A percentile compares a stretch with the other conserved stretches of the same genome.
phyloP scores from a whole-genome alignment of 441 rosid species.

The Gossypium schwendimanii region DNA sequence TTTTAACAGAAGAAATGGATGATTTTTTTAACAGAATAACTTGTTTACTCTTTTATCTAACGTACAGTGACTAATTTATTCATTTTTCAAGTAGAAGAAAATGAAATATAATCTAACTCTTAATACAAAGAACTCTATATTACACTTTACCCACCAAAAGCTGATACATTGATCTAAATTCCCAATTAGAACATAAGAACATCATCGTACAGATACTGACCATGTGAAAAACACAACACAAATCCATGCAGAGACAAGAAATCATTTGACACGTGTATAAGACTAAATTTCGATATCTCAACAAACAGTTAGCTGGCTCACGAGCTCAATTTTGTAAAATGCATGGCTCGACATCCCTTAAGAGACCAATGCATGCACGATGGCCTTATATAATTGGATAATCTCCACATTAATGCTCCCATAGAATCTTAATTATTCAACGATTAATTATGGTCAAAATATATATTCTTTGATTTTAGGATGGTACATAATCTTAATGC shows the following conservation, averaged over 20 bases:
- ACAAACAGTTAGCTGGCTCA: not conserved
- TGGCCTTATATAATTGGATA: too few species aligned
- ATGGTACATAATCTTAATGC: not conserved
- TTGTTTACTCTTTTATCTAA: too few species aligned
- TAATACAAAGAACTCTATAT: rapidly evolving
- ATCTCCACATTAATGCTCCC: not conserved
- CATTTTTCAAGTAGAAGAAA: too few species aligned
- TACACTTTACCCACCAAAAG: too few species aligned
- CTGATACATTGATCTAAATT: too few species aligned
- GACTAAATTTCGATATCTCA: not conserved
- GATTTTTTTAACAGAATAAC: too few species aligned
- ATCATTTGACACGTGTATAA: not conserved
- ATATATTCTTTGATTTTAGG: not conserved
- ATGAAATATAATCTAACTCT: too few species aligned
- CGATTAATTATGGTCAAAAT: not conserved
- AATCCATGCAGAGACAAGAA: not conserved
- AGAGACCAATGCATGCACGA: too few species aligned
- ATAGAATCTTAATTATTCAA: not conserved
- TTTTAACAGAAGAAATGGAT: too few species aligned
- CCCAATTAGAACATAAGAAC: too few species aligned
- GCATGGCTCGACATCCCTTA: not conserved
- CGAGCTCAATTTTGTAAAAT: not conserved
- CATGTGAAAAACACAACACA: not conserved
- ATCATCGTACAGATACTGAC: too few species aligned
- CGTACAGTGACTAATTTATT: rapidly evolving